A percentile compares a stretch with the other conserved stretches of the same genome.
Conservation (phyloP, 176 grass and related monocot species). For the Leersia perrieri region DNA sequence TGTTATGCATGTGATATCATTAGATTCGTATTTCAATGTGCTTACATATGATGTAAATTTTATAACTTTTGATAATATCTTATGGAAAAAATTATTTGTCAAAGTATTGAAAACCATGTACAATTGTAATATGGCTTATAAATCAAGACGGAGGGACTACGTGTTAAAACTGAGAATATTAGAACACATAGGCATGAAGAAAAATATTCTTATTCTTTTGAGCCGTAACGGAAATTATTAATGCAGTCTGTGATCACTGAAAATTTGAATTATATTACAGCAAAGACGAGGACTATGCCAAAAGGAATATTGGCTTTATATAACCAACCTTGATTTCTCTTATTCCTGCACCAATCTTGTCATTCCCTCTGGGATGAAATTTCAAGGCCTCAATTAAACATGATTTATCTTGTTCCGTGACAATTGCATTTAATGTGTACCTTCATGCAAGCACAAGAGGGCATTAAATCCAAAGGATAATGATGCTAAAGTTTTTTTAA, state of each 20-base stretch:
- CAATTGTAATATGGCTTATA: too few relatives aligned
- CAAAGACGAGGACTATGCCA: neutral
- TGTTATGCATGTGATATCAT: too few relatives aligned
- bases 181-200: neutral
- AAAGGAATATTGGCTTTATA: slow-evolving; percentile 9
- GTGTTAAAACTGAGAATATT: neutral
- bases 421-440: slow-evolving; percentile 50
- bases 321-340: slow-evolving; percentile 41
- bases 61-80: too few relatives aligned
- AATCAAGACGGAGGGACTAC: too few relatives aligned
- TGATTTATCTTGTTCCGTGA: slow-evolving; percentile 57
- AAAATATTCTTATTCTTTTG: neutral
- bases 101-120: too few relatives aligned
- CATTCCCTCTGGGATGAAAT: slow-evolving; percentile 43
- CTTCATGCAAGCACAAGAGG: slow-evolving; percentile 44
- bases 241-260: neutral
- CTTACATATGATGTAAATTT: too few relatives aligned
- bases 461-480: slow-evolving; percentile 28
- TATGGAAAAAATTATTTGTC: too few relatives aligned
- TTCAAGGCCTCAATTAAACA: slow-evolving; percentile 58
- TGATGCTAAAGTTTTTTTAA: slow-evolving; percentile 3
- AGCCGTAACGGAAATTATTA: slow-evolving; percentile 1
- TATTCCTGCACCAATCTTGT: slow-evolving; percentile 48
- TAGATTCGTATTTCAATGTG: too few relatives aligned
- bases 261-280: neutral